Base-by-base conservation (phyloP, 1,284 basidiomycete species). In the Thelephora terrestris region DNA sequence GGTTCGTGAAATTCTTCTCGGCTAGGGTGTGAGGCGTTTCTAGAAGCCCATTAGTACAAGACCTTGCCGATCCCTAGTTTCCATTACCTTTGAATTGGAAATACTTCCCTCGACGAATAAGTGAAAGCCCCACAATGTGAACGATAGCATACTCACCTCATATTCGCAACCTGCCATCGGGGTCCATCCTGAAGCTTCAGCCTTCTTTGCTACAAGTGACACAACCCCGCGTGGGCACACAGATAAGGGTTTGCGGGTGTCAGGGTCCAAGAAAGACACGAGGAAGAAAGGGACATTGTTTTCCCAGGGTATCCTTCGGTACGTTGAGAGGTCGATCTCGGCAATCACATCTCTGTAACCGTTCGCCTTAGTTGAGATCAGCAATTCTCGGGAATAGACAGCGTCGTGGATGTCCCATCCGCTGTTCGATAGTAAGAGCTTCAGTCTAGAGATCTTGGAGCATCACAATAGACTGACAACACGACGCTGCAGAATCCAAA, bases 401-500 rank as follows among this genome's bases (percentile, higher is more conserved):
- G 73, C 57, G 61, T 96, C 93, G 56, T 95, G 90, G 24, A 91
- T 79, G 61, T 93, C 90, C 90, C 87, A 90, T 48, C 86, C 87
- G 54, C 87, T 89, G 54, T 29, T 34, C 23, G 27, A 42, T 9
- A 32, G 12, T 20, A 14, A 10, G 18, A 21, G 21, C 20, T 21
- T 42, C 20, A 42, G 10, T 9, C 10, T 21, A 21, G 6, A 6
- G 16, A 40, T 51, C 37, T 12, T 43, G 10, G 46, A 24, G 14
- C 34, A 45, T 42, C 46, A 46, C 20, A 38, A 47, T 29, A 39
- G 5, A 63, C 78, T 58, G 51, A 85, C 85, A 88, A 96, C 46
- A 95, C 79, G 46, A 95, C 90, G 55, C 86, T 89, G 66, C 90
- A 93, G 70, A 95, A 96, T 3, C 90, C 90, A 63, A 95, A 94